Percentiles rank a stretch among this genome's conserved stretches.
phyloP scores from a whole-genome alignment of 2,329 filamentous ascomycete species.

The Clarireedia sp. region DNA sequence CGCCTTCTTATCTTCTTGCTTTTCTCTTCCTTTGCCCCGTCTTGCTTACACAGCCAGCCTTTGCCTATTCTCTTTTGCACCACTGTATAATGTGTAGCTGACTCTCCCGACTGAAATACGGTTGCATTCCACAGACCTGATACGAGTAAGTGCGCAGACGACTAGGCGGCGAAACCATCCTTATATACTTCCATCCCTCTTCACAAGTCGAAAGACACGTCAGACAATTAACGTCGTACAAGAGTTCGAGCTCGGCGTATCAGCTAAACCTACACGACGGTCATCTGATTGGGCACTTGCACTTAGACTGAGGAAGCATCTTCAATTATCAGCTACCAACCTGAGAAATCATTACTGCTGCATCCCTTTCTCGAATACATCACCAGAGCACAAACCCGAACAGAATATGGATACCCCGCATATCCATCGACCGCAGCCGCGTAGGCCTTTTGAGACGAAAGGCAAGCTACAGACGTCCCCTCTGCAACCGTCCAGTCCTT shows the following conservation, averaged over 20 bases:
- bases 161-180: too few species aligned
- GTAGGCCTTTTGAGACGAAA: slow-evolving; percentile 60
- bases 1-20: background rate
- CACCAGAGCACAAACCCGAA: background rate
- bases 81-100: background rate
- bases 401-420: slow-evolving; percentile 18
- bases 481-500: slow-evolving; percentile 44
- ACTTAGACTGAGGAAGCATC: background rate
- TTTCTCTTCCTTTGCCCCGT: background rate
- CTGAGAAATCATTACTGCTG: background rate
- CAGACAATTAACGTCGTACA: background rate
- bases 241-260: background rate
- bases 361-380: background rate
- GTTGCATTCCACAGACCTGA: background rate
- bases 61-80: background rate
- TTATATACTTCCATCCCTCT: background rate
- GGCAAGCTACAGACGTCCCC: slow-evolving; percentile 29
- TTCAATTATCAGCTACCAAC: background rate
- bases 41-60: background rate
- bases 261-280: background rate
- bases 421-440: slow-evolving; percentile 61
- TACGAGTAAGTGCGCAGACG: background rate
- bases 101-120: background rate
- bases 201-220: background rate
- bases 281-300: background rate